A percentile compares a stretch with the other conserved stretches of the same genome.
Evolutionary conservation across 495 filamentous ascomycete genomes (phyloP).

Genomic region (Hypomontagnella monticulosa): DNA sequence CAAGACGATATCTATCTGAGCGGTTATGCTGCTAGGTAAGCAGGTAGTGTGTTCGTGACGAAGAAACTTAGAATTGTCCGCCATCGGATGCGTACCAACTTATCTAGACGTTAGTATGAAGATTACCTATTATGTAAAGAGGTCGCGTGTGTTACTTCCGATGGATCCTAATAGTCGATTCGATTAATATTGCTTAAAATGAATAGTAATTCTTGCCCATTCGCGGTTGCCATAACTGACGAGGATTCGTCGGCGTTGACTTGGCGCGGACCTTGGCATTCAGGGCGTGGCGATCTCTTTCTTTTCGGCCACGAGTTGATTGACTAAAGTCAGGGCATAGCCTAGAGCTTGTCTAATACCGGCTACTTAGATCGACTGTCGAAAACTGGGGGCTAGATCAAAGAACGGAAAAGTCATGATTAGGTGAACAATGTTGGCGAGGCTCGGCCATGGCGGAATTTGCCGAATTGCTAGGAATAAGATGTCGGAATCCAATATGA

Average conservation of each 20-base stretch:
- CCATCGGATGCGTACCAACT: background rate
- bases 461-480: constrained; percentile 22
- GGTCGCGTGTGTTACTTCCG: background rate
- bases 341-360: background rate
- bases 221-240: background rate
- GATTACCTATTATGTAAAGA: constrained; percentile 1
- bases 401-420: background rate
- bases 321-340: too few species aligned
- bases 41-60: too few species aligned
- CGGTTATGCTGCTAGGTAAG: too few species aligned
- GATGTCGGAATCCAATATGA: constrained; percentile 10
- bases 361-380: background rate
- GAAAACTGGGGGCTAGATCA: background rate
- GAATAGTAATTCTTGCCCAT: background rate
- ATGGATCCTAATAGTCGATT: background rate
- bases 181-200: background rate
- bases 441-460: constrained; percentile 1
- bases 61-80: too few species aligned
- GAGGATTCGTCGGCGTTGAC: constrained; percentile 9
- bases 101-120: constrained; percentile 2
- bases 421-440: background rate
- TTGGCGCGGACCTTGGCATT: background rate
- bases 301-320: background rate
- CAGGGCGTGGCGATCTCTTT: constrained; percentile 27
- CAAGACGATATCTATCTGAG: too few species aligned